phyloP scores from a whole-genome alignment of 139 green algal genomes.

The Closterium sp. region DNA sequence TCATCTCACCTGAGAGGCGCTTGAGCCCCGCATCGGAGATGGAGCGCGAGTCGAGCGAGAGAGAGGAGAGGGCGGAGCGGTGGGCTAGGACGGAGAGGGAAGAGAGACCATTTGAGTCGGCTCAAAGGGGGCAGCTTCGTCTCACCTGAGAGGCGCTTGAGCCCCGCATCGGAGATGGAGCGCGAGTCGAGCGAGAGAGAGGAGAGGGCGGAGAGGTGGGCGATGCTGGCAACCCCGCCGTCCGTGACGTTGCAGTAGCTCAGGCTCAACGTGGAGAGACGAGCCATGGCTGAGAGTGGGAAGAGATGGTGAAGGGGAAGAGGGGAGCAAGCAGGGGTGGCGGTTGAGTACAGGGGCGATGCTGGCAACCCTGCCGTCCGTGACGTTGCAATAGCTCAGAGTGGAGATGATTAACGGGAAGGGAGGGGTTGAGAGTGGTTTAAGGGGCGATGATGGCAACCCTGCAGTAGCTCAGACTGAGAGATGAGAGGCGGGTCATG shows the following conservation, averaged over 20 bases:
- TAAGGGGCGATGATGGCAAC: neutral
- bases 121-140: no score
- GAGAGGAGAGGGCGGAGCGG: no score
- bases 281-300: no score
- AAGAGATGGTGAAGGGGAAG: no score
- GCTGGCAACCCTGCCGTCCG: neutral
- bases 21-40: no score
- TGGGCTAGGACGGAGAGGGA: no score
- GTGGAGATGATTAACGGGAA: no score
- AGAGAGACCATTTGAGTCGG: no score
- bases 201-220: neutral
- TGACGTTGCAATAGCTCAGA: neutral
- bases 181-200: neutral
- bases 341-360: no score
- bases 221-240: neutral
- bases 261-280: neutral
- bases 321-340: no score
- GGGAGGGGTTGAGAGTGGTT: no score
- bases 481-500: neutral
- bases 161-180: neutral
- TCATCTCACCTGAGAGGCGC: neutral
- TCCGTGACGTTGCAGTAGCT: neutral
- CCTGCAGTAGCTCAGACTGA: neutral
- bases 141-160: neutral
- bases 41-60: no score